Conservation (phyloP, 2,329 filamentous ascomycete genomes). For the Nothophoma quercina region DNA sequence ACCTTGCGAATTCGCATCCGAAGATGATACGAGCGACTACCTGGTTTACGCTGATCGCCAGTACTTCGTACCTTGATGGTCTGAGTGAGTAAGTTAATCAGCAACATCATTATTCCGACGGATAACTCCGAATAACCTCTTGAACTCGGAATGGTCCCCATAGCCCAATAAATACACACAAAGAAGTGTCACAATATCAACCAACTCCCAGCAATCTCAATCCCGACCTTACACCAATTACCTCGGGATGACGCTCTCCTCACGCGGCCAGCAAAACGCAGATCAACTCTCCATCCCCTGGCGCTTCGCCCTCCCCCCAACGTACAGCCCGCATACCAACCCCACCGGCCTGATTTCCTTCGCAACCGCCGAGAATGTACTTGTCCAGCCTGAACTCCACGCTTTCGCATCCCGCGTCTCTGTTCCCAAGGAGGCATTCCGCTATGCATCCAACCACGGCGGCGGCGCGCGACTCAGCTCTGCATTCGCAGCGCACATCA, state of each 20-base stretch:
- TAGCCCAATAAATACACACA: not conserved
- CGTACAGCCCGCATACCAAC: constrained; percentile 52
- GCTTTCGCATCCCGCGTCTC: constrained; percentile 1
- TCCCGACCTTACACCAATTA: no score
- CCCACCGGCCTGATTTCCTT: constrained; percentile 58
- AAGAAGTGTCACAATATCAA: no score
- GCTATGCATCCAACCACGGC: not conserved
- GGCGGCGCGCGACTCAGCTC: not conserved
- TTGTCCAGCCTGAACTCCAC: constrained; percentile 58
- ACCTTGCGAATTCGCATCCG: no score
- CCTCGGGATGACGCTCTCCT: constrained; percentile 18
- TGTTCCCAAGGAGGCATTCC: not conserved
- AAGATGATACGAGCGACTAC: no score
- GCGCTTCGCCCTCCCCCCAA: constrained; percentile 17
- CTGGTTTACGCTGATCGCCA: not conserved
- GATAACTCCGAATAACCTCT: constrained; percentile 1
- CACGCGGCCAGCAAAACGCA: constrained; percentile 20
- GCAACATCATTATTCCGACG: constrained; percentile 5
- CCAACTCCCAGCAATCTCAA: no score
- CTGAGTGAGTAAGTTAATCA: constrained; percentile 16
- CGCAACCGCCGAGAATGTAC: constrained; percentile 61
- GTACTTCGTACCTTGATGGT: constrained; percentile 1
- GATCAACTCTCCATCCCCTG: constrained; percentile 22
- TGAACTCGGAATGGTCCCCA: not conserved
- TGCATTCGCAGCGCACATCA: constrained; percentile 1